These are phyloP conservation scores for Ustilago trichophora DNA, from an alignment of 1,284 basidiomycete genomes.

Conservation along the genomic window DNA sequence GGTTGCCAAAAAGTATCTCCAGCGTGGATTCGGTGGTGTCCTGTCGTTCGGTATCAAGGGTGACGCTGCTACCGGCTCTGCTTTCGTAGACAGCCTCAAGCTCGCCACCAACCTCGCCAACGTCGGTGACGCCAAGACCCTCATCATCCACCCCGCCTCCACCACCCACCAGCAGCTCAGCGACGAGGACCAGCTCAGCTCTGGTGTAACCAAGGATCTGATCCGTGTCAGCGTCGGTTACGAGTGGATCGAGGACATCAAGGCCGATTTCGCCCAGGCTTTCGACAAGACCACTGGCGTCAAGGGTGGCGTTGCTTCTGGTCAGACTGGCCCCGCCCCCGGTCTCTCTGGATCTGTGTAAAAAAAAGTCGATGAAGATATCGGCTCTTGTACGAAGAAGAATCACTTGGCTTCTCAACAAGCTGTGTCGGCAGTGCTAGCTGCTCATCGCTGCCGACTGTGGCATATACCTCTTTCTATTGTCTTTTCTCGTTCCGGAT, in stretches of 20 bases:
- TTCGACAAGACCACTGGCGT: conserved; percentile 63
- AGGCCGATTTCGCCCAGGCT: conserved; percentile 81
- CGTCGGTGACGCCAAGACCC: conserved; percentile 63
- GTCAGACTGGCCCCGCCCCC: conserved; percentile 49
- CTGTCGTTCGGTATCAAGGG: conserved; percentile 84
- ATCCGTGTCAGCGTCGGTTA: conserved; percentile 83
- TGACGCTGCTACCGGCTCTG: conserved; percentile 73
- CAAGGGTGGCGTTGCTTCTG: conserved; percentile 32
- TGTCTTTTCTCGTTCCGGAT: background rate
- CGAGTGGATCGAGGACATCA: conserved; percentile 76
- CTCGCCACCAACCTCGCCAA: conserved; percentile 70
- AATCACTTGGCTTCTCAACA: conserved; percentile 16
- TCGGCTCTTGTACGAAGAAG: background rate
- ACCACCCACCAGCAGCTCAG: conserved; percentile 85
- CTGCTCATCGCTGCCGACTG: no score
- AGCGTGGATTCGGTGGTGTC: conserved; percentile 75
- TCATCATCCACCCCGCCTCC: conserved; percentile 75
- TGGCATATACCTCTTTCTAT: no score
- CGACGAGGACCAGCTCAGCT: conserved; percentile 74
- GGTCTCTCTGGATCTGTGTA: conserved; percentile 51
- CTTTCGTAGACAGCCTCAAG: conserved; percentile 78
- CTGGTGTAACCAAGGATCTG: conserved; percentile 82
- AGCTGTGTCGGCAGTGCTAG: background rate
- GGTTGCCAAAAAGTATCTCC: conserved; percentile 71
- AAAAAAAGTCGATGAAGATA: background rate